Percentiles rank a stretch among this genome's conserved stretches.
These are phyloP conservation scores for Lasiodiplodia sp. DNA, from an alignment of 2,329 filamentous ascomycete genomes.

Conservation along the genomic window DNA sequence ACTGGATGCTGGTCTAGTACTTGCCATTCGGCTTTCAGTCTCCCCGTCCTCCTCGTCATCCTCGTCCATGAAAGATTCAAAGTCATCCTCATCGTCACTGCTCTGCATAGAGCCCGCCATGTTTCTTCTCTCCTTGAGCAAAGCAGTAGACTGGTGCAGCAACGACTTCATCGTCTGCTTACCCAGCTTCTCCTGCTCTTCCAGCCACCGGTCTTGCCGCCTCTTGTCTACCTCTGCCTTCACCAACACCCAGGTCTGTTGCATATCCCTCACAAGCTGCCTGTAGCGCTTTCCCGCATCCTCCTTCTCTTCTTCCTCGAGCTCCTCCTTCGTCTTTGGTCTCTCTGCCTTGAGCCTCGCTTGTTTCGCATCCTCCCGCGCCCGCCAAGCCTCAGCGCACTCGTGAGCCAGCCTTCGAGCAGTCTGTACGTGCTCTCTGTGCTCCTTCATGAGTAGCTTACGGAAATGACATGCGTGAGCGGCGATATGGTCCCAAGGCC, in stretches of 20 bases:
- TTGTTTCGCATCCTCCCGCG: constrained; percentile 62
- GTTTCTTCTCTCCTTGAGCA: constrained; percentile 42
- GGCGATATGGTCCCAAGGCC: constrained; percentile 85
- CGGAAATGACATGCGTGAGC: constrained; percentile 82
- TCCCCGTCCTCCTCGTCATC: constrained; percentile 52
- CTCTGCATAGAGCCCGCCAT: constrained; percentile 38
- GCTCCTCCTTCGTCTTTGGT: constrained; percentile 67
- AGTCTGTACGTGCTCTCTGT: constrained; percentile 74
- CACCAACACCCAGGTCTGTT: constrained; percentile 67
- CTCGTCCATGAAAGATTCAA: constrained; percentile 48
- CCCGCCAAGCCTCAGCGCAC: constrained; percentile 77
- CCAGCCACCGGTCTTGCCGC: constrained; percentile 65
- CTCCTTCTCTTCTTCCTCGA: constrained; percentile 78
- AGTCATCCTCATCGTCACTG: constrained; percentile 41
- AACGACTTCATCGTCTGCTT: constrained; percentile 75
- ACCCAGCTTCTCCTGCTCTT: constrained; percentile 63
- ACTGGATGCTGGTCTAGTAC: constrained; percentile 29
- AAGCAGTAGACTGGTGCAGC: constrained; percentile 70
- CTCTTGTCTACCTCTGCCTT: constrained; percentile 64
- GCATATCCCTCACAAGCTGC: constrained; percentile 70
- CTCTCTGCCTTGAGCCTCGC: constrained; percentile 25
- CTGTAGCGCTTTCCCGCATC: constrained; percentile 74
- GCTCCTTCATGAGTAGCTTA: constrained; percentile 79
- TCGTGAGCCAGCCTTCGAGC: constrained; percentile 83
- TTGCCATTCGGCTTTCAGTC: constrained; percentile 46